These are phyloP conservation scores for Fusarium anthophilum DNA, from an alignment of 2,329 filamentous ascomycete species.

Conservation along the genomic window DNA sequence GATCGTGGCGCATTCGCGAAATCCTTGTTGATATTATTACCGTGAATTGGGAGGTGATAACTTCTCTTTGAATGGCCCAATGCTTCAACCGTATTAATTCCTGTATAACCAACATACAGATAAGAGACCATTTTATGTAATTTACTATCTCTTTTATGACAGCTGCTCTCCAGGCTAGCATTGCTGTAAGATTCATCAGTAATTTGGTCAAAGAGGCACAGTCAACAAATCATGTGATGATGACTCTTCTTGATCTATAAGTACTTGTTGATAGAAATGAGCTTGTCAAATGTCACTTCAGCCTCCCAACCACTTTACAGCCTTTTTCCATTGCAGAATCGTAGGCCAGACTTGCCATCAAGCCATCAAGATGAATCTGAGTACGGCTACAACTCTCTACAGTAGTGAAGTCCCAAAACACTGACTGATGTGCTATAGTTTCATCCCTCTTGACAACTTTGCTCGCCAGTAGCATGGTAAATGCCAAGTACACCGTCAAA, in stretches of 20 bases:
- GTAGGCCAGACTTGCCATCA: neutral
- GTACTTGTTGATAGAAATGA: neutral
- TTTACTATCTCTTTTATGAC: neutral
- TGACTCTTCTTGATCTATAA: neutral
- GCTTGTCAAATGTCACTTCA: accelerated
- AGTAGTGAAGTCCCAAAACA: neutral
- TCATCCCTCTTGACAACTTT: accelerated
- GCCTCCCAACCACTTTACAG: accelerated
- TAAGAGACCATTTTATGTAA: neutral
- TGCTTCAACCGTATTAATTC: no score
- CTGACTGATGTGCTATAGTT: neutral
- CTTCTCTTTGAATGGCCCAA: no score
- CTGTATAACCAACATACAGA: neutral
- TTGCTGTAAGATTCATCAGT: no score
- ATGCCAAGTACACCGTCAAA: accelerated
- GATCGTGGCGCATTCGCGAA: neutral
- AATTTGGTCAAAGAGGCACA: neutral
- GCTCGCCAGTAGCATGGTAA: accelerated
- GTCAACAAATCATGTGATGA: neutral
- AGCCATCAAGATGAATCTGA: neutral
- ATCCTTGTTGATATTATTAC: accelerated
- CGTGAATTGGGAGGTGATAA: neutral
- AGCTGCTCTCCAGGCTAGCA: no score
- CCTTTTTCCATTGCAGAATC: neutral
- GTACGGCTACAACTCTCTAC: neutral